phyloP scores from a whole-genome alignment of 345 rosid species.

The Eucalyptus tenuipes region DNA sequence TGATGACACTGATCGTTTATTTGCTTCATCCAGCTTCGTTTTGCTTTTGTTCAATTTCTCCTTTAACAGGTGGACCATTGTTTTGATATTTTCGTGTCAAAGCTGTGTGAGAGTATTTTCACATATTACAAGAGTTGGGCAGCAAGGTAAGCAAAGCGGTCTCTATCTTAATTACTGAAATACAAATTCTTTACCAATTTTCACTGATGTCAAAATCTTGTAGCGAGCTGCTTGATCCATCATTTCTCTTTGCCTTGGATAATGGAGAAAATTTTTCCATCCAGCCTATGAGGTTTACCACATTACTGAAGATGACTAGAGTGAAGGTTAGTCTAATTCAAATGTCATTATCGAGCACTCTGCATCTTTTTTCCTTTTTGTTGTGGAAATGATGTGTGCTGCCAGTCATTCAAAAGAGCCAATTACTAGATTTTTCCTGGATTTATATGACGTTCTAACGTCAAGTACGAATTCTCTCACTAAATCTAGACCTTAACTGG shows the following conservation, averaged over 20 bases:
- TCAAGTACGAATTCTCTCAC: neutral
- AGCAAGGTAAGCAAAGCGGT: slow-evolving; percentile 46
- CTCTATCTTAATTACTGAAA: neutral
- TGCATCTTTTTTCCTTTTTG: neutral
- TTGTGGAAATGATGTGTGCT: neutral
- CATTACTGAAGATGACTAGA: slow-evolving; percentile 86
- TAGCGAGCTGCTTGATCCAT: slow-evolving; percentile 94
- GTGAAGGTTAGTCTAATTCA: slow-evolving; percentile 50
- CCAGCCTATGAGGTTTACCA: slow-evolving; percentile 85
- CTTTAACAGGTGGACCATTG: slow-evolving; percentile 84
- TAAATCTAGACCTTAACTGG: neutral
- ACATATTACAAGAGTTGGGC: slow-evolving; percentile 98
- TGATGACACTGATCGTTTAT: neutral
- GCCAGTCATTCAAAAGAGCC: neutral
- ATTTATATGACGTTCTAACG: neutral
- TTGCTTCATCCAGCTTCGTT: neutral
- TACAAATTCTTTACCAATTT: neutral
- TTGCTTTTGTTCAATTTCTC: neutral
- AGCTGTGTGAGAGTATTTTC: slow-evolving; percentile 72
- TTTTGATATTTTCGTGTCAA: slow-evolving; percentile 88
- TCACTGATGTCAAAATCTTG: slow-evolving; percentile 13
- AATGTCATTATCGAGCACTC: neutral
- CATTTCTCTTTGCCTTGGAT: slow-evolving; percentile 92
- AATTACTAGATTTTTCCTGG: neutral
- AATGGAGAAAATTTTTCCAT: slow-evolving; percentile 76